Conservation (phyloP, 495 filamentous ascomycete genomes). For the Aspergillus campestris region DNA sequence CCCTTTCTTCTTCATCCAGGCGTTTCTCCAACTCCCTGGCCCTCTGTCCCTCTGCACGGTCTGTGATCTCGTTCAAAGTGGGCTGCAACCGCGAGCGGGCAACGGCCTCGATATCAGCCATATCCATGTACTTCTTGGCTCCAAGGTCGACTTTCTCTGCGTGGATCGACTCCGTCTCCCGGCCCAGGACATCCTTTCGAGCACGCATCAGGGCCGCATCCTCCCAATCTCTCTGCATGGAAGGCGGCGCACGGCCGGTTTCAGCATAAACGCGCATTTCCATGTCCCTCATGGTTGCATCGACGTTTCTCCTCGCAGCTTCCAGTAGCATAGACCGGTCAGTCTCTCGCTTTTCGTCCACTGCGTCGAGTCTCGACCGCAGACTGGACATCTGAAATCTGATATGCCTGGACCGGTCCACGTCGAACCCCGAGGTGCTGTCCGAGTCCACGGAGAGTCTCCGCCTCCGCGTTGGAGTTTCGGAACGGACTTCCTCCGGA, state of each 20-base stretch:
- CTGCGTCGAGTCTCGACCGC: slow-evolving; percentile 53
- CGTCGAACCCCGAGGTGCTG: slow-evolving; percentile 48
- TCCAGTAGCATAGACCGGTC: slow-evolving; percentile 70
- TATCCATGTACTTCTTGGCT: slow-evolving; percentile 68
- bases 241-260: slow-evolving; percentile 65
- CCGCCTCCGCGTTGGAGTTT: slow-evolving; percentile 50
- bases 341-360: slow-evolving; percentile 65
- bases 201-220: slow-evolving; percentile 60
- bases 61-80: slow-evolving; percentile 81
- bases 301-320: slow-evolving; percentile 76
- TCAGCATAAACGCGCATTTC: slow-evolving; percentile 70
- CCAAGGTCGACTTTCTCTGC: slow-evolving; percentile 71
- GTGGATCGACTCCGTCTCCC: slow-evolving; percentile 45
- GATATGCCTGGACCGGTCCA: slow-evolving; percentile 59
- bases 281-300: slow-evolving; percentile 64
- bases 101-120: slow-evolving; percentile 70
- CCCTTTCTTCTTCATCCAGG: slow-evolving; percentile 44
- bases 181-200: slow-evolving; percentile 51
- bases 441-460: slow-evolving; percentile 65
- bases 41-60: slow-evolving; percentile 59
- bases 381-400: slow-evolving; percentile 74
- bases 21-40: slow-evolving; percentile 50
- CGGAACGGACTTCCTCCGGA: slow-evolving; percentile 36
- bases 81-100: slow-evolving; percentile 77
- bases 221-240: slow-evolving; percentile 69